phyloP scores from a whole-genome alignment of 495 filamentous ascomycete genomes.

The Clavariopsis aquatica region DNA sequence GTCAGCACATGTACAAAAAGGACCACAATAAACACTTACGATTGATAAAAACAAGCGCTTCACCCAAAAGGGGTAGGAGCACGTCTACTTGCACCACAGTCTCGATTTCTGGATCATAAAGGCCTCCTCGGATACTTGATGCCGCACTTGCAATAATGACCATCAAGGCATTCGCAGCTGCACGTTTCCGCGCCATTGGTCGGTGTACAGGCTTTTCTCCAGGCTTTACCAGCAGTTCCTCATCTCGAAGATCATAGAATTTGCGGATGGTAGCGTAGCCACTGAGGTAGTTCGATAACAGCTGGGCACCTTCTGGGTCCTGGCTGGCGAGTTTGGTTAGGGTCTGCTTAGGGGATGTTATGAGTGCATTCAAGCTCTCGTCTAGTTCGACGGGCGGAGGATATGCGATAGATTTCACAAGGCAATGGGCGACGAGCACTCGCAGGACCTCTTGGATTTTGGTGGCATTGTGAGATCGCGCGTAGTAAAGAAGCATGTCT shows the following conservation, averaged over 20 bases:
- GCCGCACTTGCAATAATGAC: slow-evolving; percentile 79
- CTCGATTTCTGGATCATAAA: slow-evolving; percentile 75
- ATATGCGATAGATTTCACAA: slow-evolving; percentile 78
- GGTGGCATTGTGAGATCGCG: slow-evolving; percentile 68
- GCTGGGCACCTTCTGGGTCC: slow-evolving; percentile 74
- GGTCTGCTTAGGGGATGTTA: slow-evolving; percentile 65
- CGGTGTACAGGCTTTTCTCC: slow-evolving; percentile 26
- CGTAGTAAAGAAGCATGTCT: slow-evolving; percentile 79
- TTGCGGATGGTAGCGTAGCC: slow-evolving; percentile 85
- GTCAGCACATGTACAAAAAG: neutral
- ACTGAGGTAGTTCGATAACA: slow-evolving; percentile 79
- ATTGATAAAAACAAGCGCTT: slow-evolving; percentile 73
- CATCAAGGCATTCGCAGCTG: slow-evolving; percentile 70
- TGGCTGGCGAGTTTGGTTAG: slow-evolving; percentile 63
- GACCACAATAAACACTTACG: slow-evolving; percentile 47
- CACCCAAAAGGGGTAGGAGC: slow-evolving; percentile 78
- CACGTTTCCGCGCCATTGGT: slow-evolving; percentile 57
- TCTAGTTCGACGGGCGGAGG: slow-evolving; percentile 70
- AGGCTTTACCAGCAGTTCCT: slow-evolving; percentile 45
- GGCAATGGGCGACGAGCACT: slow-evolving; percentile 80
- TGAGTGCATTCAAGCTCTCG: slow-evolving; percentile 61
- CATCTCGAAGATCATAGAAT: slow-evolving; percentile 84
- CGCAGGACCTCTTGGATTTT: slow-evolving; percentile 82
- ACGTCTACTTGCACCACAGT: slow-evolving; percentile 84
- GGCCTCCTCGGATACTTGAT: slow-evolving; percentile 83